Evolutionary conservation across 2,329 filamentous ascomycete species (phyloP).

Genomic region (Paecilomyces fulvus): DNA sequence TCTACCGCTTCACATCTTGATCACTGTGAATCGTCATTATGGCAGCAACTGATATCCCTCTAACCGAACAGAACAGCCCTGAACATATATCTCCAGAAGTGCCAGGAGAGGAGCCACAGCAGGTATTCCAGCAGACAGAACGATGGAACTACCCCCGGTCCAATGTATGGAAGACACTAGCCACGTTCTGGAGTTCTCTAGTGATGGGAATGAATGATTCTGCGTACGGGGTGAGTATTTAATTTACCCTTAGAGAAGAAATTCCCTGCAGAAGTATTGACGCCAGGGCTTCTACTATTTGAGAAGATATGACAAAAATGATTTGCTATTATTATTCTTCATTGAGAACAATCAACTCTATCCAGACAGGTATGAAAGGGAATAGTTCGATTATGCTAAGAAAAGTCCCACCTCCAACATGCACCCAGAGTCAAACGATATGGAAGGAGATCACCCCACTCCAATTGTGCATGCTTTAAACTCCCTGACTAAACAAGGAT

Average conservation of each 20-base stretch:
- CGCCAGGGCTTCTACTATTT: background rate
- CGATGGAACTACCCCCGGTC: constrained; percentile 10
- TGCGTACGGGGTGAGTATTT: constrained; percentile 5
- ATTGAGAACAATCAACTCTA: background rate
- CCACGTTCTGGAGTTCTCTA: constrained; percentile 3
- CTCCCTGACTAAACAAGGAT: background rate
- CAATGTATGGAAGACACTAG: constrained; percentile 3
- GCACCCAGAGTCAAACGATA: background rate
- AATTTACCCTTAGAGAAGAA: too few relatives aligned
- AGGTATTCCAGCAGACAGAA: background rate
- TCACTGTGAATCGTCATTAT: background rate
- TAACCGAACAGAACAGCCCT: background rate
- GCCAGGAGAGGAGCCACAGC: background rate
- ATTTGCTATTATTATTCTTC: background rate
- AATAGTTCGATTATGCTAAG: background rate
- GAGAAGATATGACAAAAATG: background rate
- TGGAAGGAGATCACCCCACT: background rate
- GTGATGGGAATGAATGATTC: constrained; percentile 17
- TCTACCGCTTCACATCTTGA: background rate
- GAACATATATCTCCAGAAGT: background rate
- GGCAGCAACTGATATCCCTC: background rate
- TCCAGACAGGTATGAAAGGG: background rate
- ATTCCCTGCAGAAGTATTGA: background rate
- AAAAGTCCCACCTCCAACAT: background rate
- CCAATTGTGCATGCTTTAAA: background rate